Conservation (phyloP, 305 asterid genomes). For the Caryopteris hybrid region DNA sequence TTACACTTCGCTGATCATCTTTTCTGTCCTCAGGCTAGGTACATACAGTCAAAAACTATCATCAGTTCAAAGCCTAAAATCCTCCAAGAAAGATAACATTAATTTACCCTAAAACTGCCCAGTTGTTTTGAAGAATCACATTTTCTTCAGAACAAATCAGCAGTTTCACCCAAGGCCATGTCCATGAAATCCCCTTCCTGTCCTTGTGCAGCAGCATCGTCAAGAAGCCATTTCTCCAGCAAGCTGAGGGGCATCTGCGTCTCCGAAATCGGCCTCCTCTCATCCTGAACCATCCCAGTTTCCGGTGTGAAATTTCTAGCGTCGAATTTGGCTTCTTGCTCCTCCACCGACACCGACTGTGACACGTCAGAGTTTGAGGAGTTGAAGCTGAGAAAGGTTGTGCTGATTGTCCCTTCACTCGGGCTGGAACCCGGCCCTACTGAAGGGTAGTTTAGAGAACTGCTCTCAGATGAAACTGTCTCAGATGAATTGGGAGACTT, state of each 20-base stretch:
- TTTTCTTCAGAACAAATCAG: constrained; percentile 61
- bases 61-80: background rate
- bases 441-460: constrained; percentile 31
- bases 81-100: background rate
- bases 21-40: constrained; percentile 27
- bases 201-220: constrained; percentile 60
- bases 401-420: constrained; percentile 40
- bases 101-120: constrained; percentile 24
- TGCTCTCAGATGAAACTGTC: constrained; percentile 21
- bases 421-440: constrained; percentile 32
- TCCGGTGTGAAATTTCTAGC: constrained; percentile 11
- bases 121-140: constrained; percentile 42
- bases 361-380: constrained; percentile 33
- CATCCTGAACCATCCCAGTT: too few species aligned
- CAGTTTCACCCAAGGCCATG: constrained; percentile 51
- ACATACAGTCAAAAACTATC: constrained; percentile 19
- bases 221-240: constrained; percentile 88
- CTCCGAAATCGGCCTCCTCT: constrained; percentile 7
- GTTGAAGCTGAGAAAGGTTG: constrained; percentile 17
- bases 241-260: constrained; percentile 51
- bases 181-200: constrained; percentile 54
- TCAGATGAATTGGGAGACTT: constrained; percentile 27
- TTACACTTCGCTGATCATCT: constrained; percentile 47
- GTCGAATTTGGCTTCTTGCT: constrained; percentile 23
- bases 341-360: constrained; percentile 21